Base-by-base conservation (phyloP, 306 rosid species). In the Hippophae rhamnoides region DNA sequence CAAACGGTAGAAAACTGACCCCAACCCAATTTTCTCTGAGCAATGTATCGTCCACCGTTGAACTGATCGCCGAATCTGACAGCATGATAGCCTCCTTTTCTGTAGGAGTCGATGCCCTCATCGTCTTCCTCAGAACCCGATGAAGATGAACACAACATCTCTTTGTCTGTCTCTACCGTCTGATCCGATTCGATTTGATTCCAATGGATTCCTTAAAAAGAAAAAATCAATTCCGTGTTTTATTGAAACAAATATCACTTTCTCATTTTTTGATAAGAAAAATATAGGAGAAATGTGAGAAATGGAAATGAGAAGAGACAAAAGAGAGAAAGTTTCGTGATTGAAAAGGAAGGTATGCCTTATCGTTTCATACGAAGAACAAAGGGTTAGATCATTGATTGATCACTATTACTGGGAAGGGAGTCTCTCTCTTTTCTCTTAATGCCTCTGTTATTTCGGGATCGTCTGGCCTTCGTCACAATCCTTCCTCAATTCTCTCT, bases 1-100 rank as follows among this genome's bases (percentile, higher is more conserved):
- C 98, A 90, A 13, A 90, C 98, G 74, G 98, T 90, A 60, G 98
- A 90, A 73, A 87, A 90, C 62, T 90, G 84, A 60, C 98, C 98
- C 98, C 98, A 90, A 44, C 98, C 98, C 5, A 90, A 84, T 72
- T 90, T 90, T 56, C 95, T 73, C 81, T 90, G 98, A 8, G 95
- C 92, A 43, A 90, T 75, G 59, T 87, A 90, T 10, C 96, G 84
- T 13, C 98, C 98, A n/a, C 76, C 81, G 66, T 83, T 83, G 72
- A 92, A 92, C 56, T 76, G 88, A 92, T 92, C 98, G 76, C 81
- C 86, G 71, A 85, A 53, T 63, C 98, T 78, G 41, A 85, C 98
- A 23, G 96, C 98, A 58, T 92, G 98, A 71, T 92, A 90, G 1
- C 98, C 96, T 59, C 98, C 98, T 75, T 90, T 90, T 58, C 98